Evolutionary conservation across 202 grass and related monocot species (phyloP).

Genomic region (Setaria viridis): DNA sequence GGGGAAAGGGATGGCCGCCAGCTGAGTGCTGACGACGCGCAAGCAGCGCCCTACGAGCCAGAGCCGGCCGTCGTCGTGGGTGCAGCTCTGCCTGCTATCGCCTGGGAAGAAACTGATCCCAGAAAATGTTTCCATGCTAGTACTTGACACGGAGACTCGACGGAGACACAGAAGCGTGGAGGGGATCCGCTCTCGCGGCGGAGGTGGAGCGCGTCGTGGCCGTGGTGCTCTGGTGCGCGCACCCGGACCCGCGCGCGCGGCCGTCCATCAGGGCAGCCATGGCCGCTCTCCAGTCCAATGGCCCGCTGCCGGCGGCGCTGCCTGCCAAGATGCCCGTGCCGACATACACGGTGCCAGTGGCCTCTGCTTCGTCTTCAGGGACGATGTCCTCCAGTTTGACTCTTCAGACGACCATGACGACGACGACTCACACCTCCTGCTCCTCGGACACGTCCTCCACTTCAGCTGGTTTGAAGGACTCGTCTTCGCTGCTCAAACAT

Average conservation of each 20-base stretch:
- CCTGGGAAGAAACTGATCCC: no score
- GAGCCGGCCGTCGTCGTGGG: no score
- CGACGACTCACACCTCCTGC: not conserved
- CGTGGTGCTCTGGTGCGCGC: not conserved
- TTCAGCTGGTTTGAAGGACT: not conserved
- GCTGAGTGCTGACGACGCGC: no score
- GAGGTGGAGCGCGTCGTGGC: not conserved
- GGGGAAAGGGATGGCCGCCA: no score
- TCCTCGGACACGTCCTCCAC: no score
- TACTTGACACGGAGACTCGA: no score
- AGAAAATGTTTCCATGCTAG: no score
- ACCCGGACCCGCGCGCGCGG: not conserved
- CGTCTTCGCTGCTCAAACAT: slow-evolving; percentile 5
- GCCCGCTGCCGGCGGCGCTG: not conserved
- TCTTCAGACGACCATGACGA: not conserved
- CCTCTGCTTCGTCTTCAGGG: not conserved
- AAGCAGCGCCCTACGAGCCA: no score
- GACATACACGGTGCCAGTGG: not conserved
- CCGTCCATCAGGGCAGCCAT: not conserved
- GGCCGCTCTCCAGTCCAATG: not conserved
- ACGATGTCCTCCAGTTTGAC: not conserved
- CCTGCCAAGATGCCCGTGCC: slow-evolving; percentile 36
- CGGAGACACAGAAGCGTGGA: no score
- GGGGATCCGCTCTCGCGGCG: not conserved
- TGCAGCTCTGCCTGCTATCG: no score